These are phyloP conservation scores for Geum urbanum DNA, from an alignment of 306 rosid species.

Conservation along the genomic window DNA sequence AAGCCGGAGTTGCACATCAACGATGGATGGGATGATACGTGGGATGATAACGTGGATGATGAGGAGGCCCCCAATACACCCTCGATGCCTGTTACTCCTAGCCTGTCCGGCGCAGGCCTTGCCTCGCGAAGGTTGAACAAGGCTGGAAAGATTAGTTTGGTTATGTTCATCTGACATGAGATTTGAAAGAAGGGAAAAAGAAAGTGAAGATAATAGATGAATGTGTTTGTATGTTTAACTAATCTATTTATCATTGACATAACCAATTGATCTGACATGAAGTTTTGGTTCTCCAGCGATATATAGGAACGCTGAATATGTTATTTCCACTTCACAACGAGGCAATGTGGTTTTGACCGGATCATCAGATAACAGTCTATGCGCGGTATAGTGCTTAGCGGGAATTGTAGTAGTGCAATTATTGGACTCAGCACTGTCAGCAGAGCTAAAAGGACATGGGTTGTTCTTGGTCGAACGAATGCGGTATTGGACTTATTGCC, in stretches of 20 bases:
- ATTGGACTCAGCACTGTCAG: too few species aligned
- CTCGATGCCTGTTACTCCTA: conserved; percentile 38
- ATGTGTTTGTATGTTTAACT: background rate
- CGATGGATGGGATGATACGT: conserved; percentile 48
- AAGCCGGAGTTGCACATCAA: conserved; percentile 22
- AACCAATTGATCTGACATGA: background rate
- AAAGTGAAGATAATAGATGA: background rate
- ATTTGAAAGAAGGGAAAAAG: background rate
- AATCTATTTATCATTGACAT: background rate
- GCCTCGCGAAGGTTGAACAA: conserved; percentile 43
- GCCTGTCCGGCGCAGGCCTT: conserved; percentile 38
- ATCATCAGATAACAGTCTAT: background rate
- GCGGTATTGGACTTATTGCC: too few species aligned
- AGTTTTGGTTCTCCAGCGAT: background rate
- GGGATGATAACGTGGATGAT: conserved; percentile 49
- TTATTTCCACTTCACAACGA: background rate
- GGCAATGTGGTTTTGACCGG: background rate
- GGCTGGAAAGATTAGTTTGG: conserved; percentile 41
- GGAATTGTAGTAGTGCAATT: too few species aligned
- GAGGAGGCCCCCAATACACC: conserved; percentile 47
- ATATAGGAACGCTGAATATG: background rate
- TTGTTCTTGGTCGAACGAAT: too few species aligned
- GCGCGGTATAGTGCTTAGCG: too few species aligned
- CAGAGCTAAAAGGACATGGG: too few species aligned
- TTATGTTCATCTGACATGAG: background rate